Evolutionary conservation across 2,329 filamentous ascomycete species (phyloP).

Genomic region (Apiospora sp.): DNA sequence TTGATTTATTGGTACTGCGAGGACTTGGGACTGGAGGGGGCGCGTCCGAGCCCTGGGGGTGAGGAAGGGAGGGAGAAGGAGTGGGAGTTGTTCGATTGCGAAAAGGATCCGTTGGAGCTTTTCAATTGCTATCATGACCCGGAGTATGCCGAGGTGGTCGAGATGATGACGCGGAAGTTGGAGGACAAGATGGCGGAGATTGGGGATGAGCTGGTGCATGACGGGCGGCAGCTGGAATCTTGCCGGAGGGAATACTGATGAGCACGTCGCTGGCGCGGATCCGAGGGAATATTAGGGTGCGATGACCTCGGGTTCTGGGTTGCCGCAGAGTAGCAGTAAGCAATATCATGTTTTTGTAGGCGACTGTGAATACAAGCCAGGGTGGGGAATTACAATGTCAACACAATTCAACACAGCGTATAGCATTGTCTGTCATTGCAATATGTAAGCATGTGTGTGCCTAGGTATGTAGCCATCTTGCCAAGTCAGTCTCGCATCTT

Average conservation of each 20-base stretch:
- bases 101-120: slow-evolving; percentile 57
- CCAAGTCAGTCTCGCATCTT: not conserved
- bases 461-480: not conserved
- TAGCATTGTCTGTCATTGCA: not conserved
- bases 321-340: no score
- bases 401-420: not conserved
- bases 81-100: slow-evolving; percentile 63
- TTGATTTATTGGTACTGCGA: slow-evolving; percentile 66
- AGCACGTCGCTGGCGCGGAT: not conserved
- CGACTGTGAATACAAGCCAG: not conserved
- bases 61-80: slow-evolving; percentile 50
- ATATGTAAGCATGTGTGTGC: not conserved
- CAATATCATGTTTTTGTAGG: no score
- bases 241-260: not conserved
- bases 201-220: not conserved
- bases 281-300: no score
- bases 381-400: not conserved
- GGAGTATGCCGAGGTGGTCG: slow-evolving; percentile 47
- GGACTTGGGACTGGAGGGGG: slow-evolving; percentile 53
- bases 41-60: slow-evolving; percentile 44
- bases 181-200: slow-evolving; percentile 55
- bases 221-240: not conserved
- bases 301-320: no score
- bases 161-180: slow-evolving; percentile 49
- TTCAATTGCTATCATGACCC: slow-evolving; percentile 54